Evolutionary conservation across 805 yeast genomes (phyloP), one percentile per base, ranked within the genome.

Genomic region (Ogataea degrootiae): DNA sequence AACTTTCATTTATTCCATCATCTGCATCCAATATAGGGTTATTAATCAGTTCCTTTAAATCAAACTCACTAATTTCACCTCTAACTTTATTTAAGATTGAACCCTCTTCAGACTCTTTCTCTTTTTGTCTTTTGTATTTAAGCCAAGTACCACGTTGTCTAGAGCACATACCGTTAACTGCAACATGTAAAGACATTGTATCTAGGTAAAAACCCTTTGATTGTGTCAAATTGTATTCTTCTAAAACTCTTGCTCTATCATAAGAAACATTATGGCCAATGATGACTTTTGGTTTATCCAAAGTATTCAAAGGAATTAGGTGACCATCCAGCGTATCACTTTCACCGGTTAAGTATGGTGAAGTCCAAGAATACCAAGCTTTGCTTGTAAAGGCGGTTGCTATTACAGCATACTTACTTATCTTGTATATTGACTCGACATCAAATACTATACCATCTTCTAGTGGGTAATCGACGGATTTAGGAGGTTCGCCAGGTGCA

Each of bases 331-430:
- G 59, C 2, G 63, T 56, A 6, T 71, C 68, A 2, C 80, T 67
- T 42, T 79, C 81, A 2, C 76, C 77, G 1, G 85, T 74, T 19
- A 94, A 63, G 61, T 76, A 82, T 0, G 99, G 99, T 0, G 96
- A 89, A 8, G 89, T 82, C 99, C 99, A 94, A 0, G 83, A 82
- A 60, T 91, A 94, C 96, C 97, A 90, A 0, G 96, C 96, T 9
- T 75, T 70, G 0, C 73, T 62, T 0, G 96, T 81, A 2, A 75
- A 82, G 11, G 96, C 96, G 0, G 87, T 77, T 1, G 96, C 97
- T 65, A 94, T 61, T 0, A 86, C 79, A 0, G 98, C 83, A 60
- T 80, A 91, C 4, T 75, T 77, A 0, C 94, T 79, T 1, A 80
- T 66, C 54, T 87, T 83, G 66, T 89, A 91, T 59, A 91, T 62